phyloP scores from a whole-genome alignment of 805 yeast genomes.

The Yamadazyma akitaensis region DNA sequence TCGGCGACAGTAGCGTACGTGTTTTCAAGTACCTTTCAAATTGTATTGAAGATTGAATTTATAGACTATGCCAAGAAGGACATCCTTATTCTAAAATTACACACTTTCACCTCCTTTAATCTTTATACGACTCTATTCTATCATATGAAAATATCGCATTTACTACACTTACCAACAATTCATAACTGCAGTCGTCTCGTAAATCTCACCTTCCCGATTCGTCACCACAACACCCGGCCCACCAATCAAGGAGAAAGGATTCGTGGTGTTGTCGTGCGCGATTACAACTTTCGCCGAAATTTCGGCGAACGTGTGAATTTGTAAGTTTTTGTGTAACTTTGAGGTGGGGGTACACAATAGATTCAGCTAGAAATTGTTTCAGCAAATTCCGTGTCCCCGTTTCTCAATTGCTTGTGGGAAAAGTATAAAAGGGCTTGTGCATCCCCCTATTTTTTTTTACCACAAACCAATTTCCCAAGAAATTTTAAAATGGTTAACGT shows the following conservation, averaged over 20 bases:
- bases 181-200: too few species aligned
- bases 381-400: background rate
- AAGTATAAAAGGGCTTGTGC: background rate
- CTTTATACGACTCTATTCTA: too few species aligned
- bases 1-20: too few species aligned
- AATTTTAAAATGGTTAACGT: slow-evolving; percentile 35
- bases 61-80: too few species aligned
- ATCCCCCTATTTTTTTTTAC: background rate
- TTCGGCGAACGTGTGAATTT: slow-evolving; percentile 4
- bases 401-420: background rate
- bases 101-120: too few species aligned
- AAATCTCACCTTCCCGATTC: background rate
- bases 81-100: too few species aligned
- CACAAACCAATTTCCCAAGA: background rate
- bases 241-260: too few species aligned
- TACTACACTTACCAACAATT: too few species aligned
- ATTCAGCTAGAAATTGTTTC: background rate
- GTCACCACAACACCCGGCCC: background rate
- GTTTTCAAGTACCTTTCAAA: too few species aligned
- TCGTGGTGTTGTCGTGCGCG: slow-evolving; percentile 2
- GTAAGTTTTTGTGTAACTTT: slow-evolving; percentile 5
- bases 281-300: slow-evolving; percentile 8
- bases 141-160: too few species aligned
- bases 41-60: too few species aligned
- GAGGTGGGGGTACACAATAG: background rate